Evolutionary conservation across 1,284 basidiomycete species (phyloP).

Genomic region (Phenoliferia sp.): DNA sequence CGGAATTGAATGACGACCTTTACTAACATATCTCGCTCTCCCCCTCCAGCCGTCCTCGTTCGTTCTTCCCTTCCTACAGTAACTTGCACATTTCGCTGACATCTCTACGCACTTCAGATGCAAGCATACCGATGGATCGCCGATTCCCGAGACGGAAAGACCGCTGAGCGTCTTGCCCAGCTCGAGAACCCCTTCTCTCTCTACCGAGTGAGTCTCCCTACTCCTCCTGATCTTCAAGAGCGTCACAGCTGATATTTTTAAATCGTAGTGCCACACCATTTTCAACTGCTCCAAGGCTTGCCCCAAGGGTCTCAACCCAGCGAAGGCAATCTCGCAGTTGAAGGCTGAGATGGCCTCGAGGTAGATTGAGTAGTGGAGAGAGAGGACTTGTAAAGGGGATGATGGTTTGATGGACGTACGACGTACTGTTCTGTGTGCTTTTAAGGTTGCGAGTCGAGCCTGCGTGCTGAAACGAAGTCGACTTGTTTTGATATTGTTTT

Average conservation of each 20-base stretch:
- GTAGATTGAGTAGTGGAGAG: not conserved
- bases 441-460: not conserved
- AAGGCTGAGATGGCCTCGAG: constrained; percentile 29
- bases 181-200: constrained; percentile 92
- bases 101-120: constrained; percentile 3
- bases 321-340: constrained; percentile 40
- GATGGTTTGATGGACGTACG: not conserved
- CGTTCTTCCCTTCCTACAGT: not conserved
- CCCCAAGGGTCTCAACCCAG: constrained; percentile 70
- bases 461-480: not conserved
- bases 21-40: no score
- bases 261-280: constrained; percentile 69
- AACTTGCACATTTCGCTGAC: not conserved
- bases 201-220: constrained; percentile 51
- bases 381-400: not conserved
- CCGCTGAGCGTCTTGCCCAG: constrained; percentile 77
- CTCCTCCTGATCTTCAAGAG: not conserved
- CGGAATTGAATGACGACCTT: no score
- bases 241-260: not conserved
- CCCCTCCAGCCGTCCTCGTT: not conserved
- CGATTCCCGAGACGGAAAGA: constrained; percentile 83
- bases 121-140: constrained; percentile 84
- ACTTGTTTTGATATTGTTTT: no score
- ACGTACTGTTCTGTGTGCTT: not conserved
- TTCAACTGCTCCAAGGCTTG: constrained; percentile 58